Conservation (phyloP, 1,284 basidiomycete species). For the Anthracocystis walkeri region DNA sequence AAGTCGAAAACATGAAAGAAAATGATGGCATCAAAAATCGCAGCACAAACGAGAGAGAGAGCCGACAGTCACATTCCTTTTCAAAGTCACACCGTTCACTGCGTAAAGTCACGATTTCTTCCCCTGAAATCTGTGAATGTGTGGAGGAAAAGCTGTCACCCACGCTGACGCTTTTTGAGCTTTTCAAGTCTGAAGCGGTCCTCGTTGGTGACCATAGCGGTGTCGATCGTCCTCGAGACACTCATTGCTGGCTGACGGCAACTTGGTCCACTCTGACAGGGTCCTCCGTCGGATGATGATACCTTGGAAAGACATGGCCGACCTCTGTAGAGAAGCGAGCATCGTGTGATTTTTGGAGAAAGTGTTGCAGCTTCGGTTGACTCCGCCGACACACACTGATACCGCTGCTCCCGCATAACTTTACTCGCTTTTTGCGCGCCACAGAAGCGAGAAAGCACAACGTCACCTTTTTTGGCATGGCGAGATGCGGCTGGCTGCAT, state of each 20-base stretch:
- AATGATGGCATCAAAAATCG: too few species aligned
- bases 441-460: slow-evolving; percentile 1
- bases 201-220: slow-evolving; percentile 4
- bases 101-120: neutral
- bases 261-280: too few species aligned
- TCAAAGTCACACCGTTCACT: too few species aligned
- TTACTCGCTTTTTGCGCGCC: too few species aligned
- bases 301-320: neutral
- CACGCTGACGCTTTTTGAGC: neutral
- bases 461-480: neutral
- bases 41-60: too few species aligned
- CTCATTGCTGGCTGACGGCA: neutral
- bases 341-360: slow-evolving; percentile 21
- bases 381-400: too few species aligned
- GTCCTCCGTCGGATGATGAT: too few species aligned
- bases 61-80: too few species aligned
- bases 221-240: neutral
- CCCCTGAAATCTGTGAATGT: neutral
- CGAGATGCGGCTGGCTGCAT: slow-evolving; percentile 1
- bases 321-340: slow-evolving; percentile 8
- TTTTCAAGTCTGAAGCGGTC: slow-evolving; percentile 4
- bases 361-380: neutral
- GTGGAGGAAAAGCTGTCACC: neutral
- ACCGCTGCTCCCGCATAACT: too few species aligned
- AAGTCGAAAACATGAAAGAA: too few species aligned